These are phyloP conservation scores for Mrakia blollopis DNA, from an alignment of 768 basidiomycete genomes.

Conservation along the genomic window DNA sequence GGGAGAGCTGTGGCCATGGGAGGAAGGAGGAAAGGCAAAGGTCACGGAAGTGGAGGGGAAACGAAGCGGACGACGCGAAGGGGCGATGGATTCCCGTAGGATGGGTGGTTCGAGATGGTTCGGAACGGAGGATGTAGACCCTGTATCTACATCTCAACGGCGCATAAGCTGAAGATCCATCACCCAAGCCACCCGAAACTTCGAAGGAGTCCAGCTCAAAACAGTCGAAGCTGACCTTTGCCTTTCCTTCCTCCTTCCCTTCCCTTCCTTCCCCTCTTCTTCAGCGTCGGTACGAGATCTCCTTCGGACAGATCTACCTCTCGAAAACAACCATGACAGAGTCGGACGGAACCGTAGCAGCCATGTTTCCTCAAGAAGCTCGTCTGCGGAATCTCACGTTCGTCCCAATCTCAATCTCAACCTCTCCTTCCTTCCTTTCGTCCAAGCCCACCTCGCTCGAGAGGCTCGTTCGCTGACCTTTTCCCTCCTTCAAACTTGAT, in stretches of 20 bases:
- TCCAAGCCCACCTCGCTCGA: not conserved
- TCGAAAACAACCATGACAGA: slow-evolving; percentile 92
- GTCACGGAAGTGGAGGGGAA: not conserved
- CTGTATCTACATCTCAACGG: too few relatives aligned
- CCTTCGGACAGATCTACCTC: slow-evolving; percentile 95
- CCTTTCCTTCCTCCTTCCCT: not conserved
- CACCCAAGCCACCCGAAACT: too few relatives aligned
- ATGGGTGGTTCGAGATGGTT: too few relatives aligned
- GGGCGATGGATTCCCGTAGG: too few relatives aligned
- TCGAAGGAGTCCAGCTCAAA: not conserved
- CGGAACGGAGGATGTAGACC: too few relatives aligned
- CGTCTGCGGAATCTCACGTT: slow-evolving; percentile 82
- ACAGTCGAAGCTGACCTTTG: not conserved
- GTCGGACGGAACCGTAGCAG: slow-evolving; percentile 86
- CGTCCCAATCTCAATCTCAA: slow-evolving; percentile 21
- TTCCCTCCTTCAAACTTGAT: not conserved
- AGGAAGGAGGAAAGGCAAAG: not conserved
- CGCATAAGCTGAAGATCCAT: too few relatives aligned
- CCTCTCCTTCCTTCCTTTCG: not conserved
- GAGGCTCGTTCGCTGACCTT: not conserved
- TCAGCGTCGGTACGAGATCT: slow-evolving; percentile 88
- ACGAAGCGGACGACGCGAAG: not conserved
- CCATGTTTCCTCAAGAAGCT: slow-evolving; percentile 95
- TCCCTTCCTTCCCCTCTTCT: not conserved
- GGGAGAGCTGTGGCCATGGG: not conserved